These are phyloP conservation scores for Aspergillus bombycis DNA, from an alignment of 2,329 filamentous ascomycete genomes.

Conservation along the genomic window DNA sequence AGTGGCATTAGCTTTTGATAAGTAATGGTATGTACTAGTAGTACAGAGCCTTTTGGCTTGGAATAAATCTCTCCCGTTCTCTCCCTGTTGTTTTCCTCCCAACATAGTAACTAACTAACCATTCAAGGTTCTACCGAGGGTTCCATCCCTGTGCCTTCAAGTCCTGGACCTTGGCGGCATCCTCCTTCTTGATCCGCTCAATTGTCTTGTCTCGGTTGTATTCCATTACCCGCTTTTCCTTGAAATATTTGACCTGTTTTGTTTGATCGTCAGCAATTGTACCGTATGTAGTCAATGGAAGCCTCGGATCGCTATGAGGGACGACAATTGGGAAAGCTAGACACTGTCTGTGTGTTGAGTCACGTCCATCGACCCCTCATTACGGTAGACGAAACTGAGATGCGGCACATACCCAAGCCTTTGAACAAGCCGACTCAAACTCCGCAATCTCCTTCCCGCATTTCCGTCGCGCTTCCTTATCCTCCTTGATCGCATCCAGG, in stretches of 20 bases:
- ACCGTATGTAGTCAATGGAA: not conserved
- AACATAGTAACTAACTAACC: not conserved
- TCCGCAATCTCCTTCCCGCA: slow-evolving; percentile 64
- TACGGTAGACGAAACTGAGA: not conserved
- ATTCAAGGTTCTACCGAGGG: slow-evolving; percentile 23
- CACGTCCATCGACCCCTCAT: not conserved
- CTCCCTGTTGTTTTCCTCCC: not conserved
- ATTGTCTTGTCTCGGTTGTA: slow-evolving; percentile 80
- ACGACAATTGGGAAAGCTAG: not conserved
- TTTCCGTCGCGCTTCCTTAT: slow-evolving; percentile 58
- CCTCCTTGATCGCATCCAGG: slow-evolving; percentile 69
- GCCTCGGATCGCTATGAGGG: not conserved
- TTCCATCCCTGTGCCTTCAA: slow-evolving; percentile 47
- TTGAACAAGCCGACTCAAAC: slow-evolving; percentile 85
- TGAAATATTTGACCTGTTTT: slow-evolving; percentile 91
- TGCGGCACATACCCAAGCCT: slow-evolving; percentile 78
- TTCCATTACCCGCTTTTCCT: slow-evolving; percentile 93
- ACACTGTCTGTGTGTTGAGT: not conserved
- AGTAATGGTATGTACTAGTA: slow-evolving; percentile 24
- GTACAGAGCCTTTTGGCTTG: slow-evolving; percentile 13
- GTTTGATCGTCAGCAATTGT: not conserved
- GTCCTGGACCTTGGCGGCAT: slow-evolving; percentile 64
- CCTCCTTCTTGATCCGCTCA: slow-evolving; percentile 73
- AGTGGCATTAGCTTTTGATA: slow-evolving; percentile 17
- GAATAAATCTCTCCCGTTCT: slow-evolving; percentile 6